phyloP scores from a whole-genome alignment of 2,329 filamentous ascomycete species.

The Trichoderma sp. region DNA sequence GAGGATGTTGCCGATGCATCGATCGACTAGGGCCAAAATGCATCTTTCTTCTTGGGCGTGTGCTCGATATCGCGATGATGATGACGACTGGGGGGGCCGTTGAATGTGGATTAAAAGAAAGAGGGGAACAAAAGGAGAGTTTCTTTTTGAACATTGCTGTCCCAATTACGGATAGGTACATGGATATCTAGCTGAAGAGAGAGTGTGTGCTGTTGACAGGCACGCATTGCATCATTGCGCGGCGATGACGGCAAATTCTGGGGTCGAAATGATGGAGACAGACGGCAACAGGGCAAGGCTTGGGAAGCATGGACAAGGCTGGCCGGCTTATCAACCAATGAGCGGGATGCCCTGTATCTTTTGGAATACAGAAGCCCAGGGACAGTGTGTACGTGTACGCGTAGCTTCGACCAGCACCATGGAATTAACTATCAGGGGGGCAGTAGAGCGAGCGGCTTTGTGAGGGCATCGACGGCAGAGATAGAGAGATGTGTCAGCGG shows the following conservation, averaged over 20 bases:
- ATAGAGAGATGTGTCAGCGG: background rate
- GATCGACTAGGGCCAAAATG: slow-evolving; percentile 11
- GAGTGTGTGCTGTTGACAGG: background rate
- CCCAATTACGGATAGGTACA: background rate
- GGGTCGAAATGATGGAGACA: background rate
- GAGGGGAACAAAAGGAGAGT: background rate
- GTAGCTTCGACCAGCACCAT: background rate
- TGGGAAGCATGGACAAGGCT: background rate
- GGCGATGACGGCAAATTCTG: background rate
- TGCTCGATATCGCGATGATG: slow-evolving; percentile 4
- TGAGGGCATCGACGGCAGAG: background rate
- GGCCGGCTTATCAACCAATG: background rate
- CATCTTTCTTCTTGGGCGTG: background rate
- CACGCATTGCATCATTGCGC: background rate
- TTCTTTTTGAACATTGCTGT: background rate
- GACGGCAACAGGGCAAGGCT: background rate
- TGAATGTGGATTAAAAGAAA: background rate
- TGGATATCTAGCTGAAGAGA: background rate
- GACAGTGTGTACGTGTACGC: background rate
- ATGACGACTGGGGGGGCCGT: background rate
- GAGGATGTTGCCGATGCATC: background rate
- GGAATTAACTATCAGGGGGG: background rate
- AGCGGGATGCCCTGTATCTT: background rate
- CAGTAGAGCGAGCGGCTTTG: background rate
- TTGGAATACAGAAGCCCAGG: background rate